Evolutionary conservation across 768 basidiomycete genomes (phyloP), one percentile per base, ranked within the genome.

Genomic region (Lactarius akahatsu): DNA sequence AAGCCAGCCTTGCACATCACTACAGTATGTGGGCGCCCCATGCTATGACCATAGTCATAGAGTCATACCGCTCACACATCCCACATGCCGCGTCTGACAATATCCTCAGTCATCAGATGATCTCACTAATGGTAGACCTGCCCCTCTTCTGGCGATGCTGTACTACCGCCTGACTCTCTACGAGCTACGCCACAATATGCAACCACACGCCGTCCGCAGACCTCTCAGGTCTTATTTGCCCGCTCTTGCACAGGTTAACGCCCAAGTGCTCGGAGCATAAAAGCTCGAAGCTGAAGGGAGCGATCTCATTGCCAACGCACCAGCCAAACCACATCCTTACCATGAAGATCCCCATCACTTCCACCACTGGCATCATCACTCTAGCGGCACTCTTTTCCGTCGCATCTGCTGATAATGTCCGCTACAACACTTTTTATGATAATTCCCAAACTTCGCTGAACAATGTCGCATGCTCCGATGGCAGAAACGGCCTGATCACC

Each of bases 391-490:
- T 26, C 23, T 23, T 50, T 50, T 50, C 50, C 11, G 23, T 50
- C 50, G 50, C 23, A 7, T 50, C 32, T 30, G 57, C 57, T 4
- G 56, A 60, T 59, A 50, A 10, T 15, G 59, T 65, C 11, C 64
- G 58, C 59, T 56, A 23, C n/a, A 59, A 65, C 45, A 20, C 18
- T 32, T 40, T 59, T 8, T 65, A 65, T 36, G 64, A 65, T 59
- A 68, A 71, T 36, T 13, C 56, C 20, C 4, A 16, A 20, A 9
- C 15, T 3, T 67, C 70, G 5, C 26, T 71, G 38, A 1, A 16
- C n/a, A 50, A n/a, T 40, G 64, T 71, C 41, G 63, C 73, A 2
- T 73, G 73, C 55, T 72, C 73, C 43, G 20, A 72, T 41, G 73
- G 73, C 13, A 16, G 15, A 11, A 71, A 73, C 34, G 73, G 73